A percentile compares a stretch with the other conserved stretches of the same genome.
Evolutionary conservation across 1,284 basidiomycete genomes (phyloP).

Genomic region (Fistulinella cinereoalba): DNA sequence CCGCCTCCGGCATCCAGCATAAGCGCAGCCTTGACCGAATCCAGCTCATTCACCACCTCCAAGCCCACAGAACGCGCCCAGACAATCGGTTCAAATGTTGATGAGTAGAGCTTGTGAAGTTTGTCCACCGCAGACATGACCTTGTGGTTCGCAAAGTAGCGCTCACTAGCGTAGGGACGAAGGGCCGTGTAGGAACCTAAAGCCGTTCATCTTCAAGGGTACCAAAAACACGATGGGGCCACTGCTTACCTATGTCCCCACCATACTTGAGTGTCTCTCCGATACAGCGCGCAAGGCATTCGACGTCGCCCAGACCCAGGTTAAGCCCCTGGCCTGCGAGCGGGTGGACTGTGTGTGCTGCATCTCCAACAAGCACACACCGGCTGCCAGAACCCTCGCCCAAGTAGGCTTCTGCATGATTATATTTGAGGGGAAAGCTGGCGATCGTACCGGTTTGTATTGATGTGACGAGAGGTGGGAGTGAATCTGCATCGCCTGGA

Average conservation of each 20-base stretch:
- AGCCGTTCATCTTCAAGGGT: neutral
- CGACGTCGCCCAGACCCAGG: constrained; percentile 85
- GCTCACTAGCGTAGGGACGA: constrained; percentile 70
- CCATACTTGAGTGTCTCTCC: constrained; percentile 56
- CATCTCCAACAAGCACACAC: constrained; percentile 92
- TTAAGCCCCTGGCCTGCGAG: constrained; percentile 98
- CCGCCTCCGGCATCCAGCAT: constrained; percentile 77
- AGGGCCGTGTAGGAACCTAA: constrained; percentile 78
- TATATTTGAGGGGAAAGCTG: constrained; percentile 87
- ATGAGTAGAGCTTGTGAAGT: constrained; percentile 80
- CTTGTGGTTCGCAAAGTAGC: constrained; percentile 85
- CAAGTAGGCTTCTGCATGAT: constrained; percentile 86
- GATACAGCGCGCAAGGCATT: constrained; percentile 65
- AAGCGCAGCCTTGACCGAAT: constrained; percentile 74
- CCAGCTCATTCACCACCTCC: constrained; percentile 89
- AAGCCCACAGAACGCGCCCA: constrained; percentile 85
- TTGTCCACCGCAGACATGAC: constrained; percentile 85
- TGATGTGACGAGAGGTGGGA: constrained; percentile 75
- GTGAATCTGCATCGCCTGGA: constrained; percentile 54
- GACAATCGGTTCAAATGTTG: constrained; percentile 66
- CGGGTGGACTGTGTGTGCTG: constrained; percentile 94
- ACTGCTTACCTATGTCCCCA: constrained; percentile 72
- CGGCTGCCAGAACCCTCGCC: constrained; percentile 66
- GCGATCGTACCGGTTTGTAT: constrained; percentile 80
- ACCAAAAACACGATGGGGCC: no score